Conservation (phyloP, 225 moss, liverwort and hornwort species). For the Climacium dendroides region DNA sequence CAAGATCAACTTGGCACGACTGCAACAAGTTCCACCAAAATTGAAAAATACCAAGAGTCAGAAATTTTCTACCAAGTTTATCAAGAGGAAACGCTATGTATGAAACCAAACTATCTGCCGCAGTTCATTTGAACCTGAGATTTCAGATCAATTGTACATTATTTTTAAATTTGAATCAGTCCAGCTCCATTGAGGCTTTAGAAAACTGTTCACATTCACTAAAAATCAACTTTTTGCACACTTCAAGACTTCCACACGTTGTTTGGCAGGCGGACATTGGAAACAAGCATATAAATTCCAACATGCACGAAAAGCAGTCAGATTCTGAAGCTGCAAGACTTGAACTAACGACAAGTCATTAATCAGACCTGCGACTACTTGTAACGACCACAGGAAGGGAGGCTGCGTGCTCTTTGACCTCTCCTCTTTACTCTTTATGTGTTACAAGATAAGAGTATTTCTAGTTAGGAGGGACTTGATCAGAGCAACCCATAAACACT, state of each 20-base stretch:
- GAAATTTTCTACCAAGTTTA: background rate
- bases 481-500: background rate
- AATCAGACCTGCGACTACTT: background rate
- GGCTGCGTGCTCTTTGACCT: background rate
- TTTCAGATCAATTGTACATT: background rate
- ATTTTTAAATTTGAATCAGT: background rate
- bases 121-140: background rate
- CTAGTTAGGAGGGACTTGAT: background rate
- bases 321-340: background rate
- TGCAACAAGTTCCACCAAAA: conserved; percentile 27
- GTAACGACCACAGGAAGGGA: background rate
- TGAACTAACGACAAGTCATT: background rate
- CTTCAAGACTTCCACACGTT: background rate
- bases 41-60: background rate
- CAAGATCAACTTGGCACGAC: conserved; percentile 97
- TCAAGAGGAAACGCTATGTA: background rate
- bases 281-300: background rate
- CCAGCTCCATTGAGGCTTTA: background rate
- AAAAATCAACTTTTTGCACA: background rate
- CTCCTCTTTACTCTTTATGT: background rate
- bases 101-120: background rate
- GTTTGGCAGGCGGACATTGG: background rate
- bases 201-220: background rate
- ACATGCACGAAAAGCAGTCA: background rate
- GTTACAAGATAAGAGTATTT: background rate